These are phyloP conservation scores for Termitomyces heimii DNA, from an alignment of 768 basidiomycete species.

Conservation along the genomic window DNA sequence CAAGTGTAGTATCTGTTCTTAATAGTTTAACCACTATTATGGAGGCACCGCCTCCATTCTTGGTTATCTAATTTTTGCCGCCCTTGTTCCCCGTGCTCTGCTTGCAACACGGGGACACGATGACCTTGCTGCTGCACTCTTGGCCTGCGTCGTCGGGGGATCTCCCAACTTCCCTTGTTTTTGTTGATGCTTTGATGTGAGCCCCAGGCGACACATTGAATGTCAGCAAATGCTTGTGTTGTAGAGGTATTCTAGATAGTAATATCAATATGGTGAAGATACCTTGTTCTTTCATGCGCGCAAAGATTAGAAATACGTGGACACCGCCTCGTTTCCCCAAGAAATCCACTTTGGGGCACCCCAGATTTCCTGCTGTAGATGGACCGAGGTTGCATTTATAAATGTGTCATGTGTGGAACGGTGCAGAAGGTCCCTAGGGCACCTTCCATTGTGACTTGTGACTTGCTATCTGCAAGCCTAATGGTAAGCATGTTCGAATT, in stretches of 20 bases:
- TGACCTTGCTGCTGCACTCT: conserved; percentile 54
- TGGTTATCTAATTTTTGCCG: conserved; percentile 56
- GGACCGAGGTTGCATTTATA: not conserved
- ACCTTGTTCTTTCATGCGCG: not conserved
- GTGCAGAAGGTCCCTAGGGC: not conserved
- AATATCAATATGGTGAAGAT: not conserved
- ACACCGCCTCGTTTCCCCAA: not conserved
- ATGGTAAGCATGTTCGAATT: not conserved
- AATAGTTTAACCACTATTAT: conserved; percentile 71
- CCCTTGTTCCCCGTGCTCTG: conserved; percentile 47
- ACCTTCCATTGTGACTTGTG: not conserved
- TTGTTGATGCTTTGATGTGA: conserved; percentile 7
- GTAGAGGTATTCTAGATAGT: not conserved
- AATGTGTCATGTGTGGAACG: not conserved
- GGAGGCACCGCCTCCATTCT: conserved; percentile 46
- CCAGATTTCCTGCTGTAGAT: not conserved
- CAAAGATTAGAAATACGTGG: not conserved
- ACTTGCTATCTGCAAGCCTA: too few species aligned
- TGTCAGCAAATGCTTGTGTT: conserved; percentile 10
- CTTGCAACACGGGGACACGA: conserved; percentile 50
- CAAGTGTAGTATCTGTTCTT: conserved; percentile 98
- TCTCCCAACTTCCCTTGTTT: conserved; percentile 12
- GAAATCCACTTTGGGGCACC: not conserved
- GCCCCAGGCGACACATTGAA: conserved; percentile 5
- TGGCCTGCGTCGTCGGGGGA: conserved; percentile 66